phyloP scores from a whole-genome alignment of 768 basidiomycete species.

The Russula dissimulans region DNA sequence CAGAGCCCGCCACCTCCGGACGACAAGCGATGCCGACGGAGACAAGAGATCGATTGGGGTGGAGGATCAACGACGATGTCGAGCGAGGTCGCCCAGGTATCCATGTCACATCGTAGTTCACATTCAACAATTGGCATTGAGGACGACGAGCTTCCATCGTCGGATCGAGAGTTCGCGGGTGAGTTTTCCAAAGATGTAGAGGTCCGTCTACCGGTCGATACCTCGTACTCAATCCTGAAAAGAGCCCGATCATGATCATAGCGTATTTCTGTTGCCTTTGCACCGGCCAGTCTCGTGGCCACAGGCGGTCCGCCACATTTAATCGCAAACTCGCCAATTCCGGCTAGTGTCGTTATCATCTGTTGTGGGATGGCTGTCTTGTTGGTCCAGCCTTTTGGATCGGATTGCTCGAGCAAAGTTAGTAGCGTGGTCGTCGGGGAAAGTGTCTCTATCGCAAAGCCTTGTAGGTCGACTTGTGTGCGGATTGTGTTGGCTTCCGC shows the following conservation, averaged over 20 bases:
- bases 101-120: slow-evolving; percentile 85
- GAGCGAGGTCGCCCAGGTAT: slow-evolving; percentile 75
- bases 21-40: slow-evolving; percentile 82
- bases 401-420: slow-evolving; percentile 91
- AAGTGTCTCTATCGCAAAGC: slow-evolving; percentile 93
- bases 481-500: slow-evolving; percentile 74
- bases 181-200: slow-evolving; percentile 11
- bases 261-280: slow-evolving; percentile 58
- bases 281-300: slow-evolving; percentile 75
- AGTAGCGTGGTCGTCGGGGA: slow-evolving; percentile 93
- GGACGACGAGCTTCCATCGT: slow-evolving; percentile 21
- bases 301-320: slow-evolving; percentile 92
- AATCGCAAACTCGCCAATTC: slow-evolving; percentile 92
- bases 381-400: slow-evolving; percentile 95
- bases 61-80: slow-evolving; percentile 93
- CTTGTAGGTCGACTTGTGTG: slow-evolving; percentile 95
- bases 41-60: slow-evolving; percentile 69
- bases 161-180: slow-evolving; percentile 10
- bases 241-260: slow-evolving; percentile 83
- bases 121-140: slow-evolving; percentile 61
- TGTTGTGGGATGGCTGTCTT: slow-evolving; percentile 91
- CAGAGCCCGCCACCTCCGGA: slow-evolving; percentile 86
- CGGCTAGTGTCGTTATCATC: slow-evolving; percentile 83
- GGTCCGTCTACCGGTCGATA: slow-evolving; percentile 41
- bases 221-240: slow-evolving; percentile 81